These are phyloP conservation scores for Dioszegia hungarica DNA, from an alignment of 768 basidiomycete genomes.

Conservation along the genomic window DNA sequence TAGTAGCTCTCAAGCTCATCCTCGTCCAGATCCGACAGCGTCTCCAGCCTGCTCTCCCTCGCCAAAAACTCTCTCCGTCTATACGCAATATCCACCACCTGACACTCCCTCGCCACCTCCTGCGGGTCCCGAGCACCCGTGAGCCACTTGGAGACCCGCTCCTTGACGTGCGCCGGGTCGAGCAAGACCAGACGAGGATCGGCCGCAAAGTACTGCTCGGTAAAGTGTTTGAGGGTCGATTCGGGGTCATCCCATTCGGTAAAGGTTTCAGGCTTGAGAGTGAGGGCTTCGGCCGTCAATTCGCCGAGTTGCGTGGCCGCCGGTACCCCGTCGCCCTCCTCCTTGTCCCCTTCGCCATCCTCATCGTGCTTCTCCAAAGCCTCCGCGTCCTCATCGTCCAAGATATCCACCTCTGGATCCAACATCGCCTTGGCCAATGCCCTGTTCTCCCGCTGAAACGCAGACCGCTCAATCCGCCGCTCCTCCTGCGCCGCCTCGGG, in stretches of 20 bases:
- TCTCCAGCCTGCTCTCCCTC: conserved; percentile 15
- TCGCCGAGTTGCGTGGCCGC: neutral
- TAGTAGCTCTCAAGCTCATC: conserved; percentile 35
- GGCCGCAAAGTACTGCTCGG: conserved; percentile 17
- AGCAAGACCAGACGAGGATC: conserved; percentile 12
- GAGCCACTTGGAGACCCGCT: conserved; percentile 25
- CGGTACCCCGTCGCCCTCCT: neutral
- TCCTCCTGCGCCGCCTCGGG: conserved; percentile 20
- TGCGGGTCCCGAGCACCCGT: conserved; percentile 20
- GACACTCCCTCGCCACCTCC: conserved; percentile 23
- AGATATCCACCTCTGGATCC: conserved; percentile 6
- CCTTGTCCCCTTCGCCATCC: conserved; percentile 6
- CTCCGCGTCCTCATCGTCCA: conserved; percentile 12
- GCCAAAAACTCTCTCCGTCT: conserved; percentile 20
- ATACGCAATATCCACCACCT: conserved; percentile 23
- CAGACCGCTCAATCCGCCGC: conserved; percentile 14
- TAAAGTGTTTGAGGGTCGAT: conserved; percentile 16
- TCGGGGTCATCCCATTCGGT: conserved; percentile 30
- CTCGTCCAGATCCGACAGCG: conserved; percentile 41
- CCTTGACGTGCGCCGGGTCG: conserved; percentile 15
- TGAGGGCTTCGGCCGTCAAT: neutral
- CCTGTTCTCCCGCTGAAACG: conserved; percentile 6
- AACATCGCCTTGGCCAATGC: neutral
- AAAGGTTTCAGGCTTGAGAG: conserved; percentile 8
- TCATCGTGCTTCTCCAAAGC: conserved; percentile 9